phyloP scores from a whole-genome alignment of 805 yeast genomes.

The Torulaspora gathmanii region DNA sequence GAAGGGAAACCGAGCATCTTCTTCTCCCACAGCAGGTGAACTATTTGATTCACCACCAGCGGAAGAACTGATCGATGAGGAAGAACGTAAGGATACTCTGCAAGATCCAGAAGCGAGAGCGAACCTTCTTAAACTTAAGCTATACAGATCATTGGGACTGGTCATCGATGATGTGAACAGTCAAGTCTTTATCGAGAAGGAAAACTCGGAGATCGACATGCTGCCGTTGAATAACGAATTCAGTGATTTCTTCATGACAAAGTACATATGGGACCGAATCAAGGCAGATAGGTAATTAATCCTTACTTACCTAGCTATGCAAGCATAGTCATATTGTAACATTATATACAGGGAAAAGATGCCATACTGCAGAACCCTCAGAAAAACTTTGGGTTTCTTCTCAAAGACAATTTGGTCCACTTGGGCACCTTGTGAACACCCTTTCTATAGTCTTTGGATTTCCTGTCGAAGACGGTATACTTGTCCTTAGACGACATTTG shows the following conservation, averaged over 20 bases:
- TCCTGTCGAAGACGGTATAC: slow-evolving; percentile 78
- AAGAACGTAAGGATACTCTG: slow-evolving; percentile 13
- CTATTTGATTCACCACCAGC: neutral
- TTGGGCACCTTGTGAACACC: slow-evolving; percentile 83
- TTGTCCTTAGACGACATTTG: slow-evolving; percentile 82
- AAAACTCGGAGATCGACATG: slow-evolving; percentile 44
- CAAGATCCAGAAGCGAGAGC: slow-evolving; percentile 23
- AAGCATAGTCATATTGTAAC: slow-evolving; percentile 7
- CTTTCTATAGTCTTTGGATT: slow-evolving; percentile 75
- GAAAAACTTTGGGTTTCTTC: slow-evolving; percentile 72
- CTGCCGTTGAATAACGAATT: slow-evolving; percentile 49
- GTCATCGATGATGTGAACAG: slow-evolving; percentile 42
- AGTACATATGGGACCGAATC: slow-evolving; percentile 72
- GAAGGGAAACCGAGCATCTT: slow-evolving; percentile 3
- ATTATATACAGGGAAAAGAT: slow-evolving; percentile 1
- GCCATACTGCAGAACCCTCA: slow-evolving; percentile 22
- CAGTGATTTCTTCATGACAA: slow-evolving; percentile 65
- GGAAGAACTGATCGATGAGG: slow-evolving; percentile 5
- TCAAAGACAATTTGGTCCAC: slow-evolving; percentile 81
- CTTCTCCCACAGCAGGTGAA: neutral
- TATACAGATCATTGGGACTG: slow-evolving; percentile 59
- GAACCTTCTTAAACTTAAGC: slow-evolving; percentile 47
- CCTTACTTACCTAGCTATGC: neutral
- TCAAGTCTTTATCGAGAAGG: slow-evolving; percentile 47
- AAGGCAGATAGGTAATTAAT: slow-evolving; percentile 14